phyloP scores from a whole-genome alignment of 2,329 filamentous ascomycete genomes.

The Orbilia javanica region DNA sequence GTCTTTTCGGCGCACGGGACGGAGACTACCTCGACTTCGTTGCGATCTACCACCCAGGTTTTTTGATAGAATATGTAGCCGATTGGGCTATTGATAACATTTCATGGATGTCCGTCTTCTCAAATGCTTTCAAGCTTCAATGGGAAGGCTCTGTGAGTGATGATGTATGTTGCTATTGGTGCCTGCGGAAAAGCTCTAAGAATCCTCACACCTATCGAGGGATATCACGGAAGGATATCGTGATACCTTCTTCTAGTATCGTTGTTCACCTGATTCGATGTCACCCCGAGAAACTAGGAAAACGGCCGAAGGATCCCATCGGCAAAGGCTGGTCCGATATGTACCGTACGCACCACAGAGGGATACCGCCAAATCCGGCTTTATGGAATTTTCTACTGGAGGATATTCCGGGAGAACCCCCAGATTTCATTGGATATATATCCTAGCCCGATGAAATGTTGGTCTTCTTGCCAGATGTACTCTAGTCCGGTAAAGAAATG shows the following conservation, averaged over 20 bases:
- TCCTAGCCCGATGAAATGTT: too few species aligned
- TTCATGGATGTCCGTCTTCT: background rate
- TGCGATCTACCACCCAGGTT: background rate
- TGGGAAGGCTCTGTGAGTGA: background rate
- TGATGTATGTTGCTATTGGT: background rate
- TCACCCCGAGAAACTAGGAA: background rate
- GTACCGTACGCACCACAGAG: background rate
- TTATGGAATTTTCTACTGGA: background rate
- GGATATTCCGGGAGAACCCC: background rate
- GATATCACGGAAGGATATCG: background rate
- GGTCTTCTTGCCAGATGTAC: background rate
- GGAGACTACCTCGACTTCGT: background rate
- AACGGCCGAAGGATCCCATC: background rate
- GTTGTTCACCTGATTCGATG: background rate
- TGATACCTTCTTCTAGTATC: background rate
- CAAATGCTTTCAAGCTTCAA: background rate
- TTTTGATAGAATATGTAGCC: background rate
- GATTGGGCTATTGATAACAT: background rate
- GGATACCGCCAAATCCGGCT: background rate
- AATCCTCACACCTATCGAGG: background rate
- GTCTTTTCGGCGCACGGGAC: background rate
- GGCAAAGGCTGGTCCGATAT: background rate
- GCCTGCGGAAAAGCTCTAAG: background rate
- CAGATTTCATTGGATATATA: background rate
- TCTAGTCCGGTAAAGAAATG: background rate